Percentiles rank a stretch among this genome's conserved stretches.
phyloP scores from a whole-genome alignment of 192 early-diverging fungal genomes.

The Diversispora epigaea region DNA sequence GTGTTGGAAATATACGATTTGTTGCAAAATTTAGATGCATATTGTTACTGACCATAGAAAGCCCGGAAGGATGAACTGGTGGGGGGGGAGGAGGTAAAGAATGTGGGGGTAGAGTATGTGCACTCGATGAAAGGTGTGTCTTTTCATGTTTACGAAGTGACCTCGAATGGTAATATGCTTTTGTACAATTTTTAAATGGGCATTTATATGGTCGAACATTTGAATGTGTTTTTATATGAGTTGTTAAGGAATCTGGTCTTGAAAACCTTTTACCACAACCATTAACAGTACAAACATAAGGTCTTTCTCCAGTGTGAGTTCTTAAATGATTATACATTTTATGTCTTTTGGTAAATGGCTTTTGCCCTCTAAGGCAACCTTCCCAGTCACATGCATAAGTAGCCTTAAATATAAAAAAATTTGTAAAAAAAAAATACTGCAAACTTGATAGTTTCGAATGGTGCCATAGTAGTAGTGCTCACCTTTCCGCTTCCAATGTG shows the following conservation, averaged over 20 bases:
- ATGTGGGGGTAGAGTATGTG: too few species aligned
- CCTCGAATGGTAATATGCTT: conserved; percentile 63
- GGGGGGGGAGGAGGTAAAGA: conserved; percentile 3
- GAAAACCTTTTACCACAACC: conserved; percentile 53
- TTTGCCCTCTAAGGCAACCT: conserved; percentile 44
- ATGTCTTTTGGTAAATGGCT: conserved; percentile 68
- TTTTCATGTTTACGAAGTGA: conserved; percentile 64
- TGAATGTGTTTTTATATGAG: conserved; percentile 59
- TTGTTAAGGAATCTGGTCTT: conserved; percentile 49
- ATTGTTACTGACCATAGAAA: conserved; percentile 5
- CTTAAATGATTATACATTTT: conserved; percentile 73
- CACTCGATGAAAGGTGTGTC: background rate
- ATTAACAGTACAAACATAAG: conserved; percentile 60
- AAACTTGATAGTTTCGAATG: background rate
- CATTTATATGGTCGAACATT: conserved; percentile 58
- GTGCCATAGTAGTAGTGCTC: background rate
- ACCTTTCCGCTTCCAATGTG: conserved; percentile 66
- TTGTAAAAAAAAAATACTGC: background rate
- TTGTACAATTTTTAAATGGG: conserved; percentile 48
- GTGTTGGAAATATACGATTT: conserved; percentile 8
- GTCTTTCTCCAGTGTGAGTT: conserved; percentile 74
- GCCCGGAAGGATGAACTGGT: conserved; percentile 22
- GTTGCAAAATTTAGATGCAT: conserved; percentile 27
- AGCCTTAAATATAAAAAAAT: conserved; percentile 34
- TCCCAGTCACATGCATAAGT: conserved; percentile 52